phyloP scores from a whole-genome alignment of 805 yeast genomes.

The Starmerella potacharoeniae region DNA sequence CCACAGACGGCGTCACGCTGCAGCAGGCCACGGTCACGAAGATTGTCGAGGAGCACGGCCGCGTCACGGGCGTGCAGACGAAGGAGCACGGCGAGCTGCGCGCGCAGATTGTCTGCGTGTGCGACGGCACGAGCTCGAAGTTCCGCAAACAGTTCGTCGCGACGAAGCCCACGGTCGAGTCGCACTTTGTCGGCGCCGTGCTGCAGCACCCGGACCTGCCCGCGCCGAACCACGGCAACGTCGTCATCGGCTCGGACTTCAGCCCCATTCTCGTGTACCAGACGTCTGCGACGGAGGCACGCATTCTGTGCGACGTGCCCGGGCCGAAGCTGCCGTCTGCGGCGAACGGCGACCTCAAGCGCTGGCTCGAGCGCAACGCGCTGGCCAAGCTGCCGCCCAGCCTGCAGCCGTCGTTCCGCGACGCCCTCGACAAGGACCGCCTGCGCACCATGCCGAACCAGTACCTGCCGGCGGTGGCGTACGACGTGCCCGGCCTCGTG shows the following conservation, averaged over 20 bases:
- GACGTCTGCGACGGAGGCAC: slow-evolving; percentile 67
- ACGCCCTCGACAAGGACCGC: slow-evolving; percentile 48
- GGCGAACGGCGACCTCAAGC: slow-evolving; percentile 42
- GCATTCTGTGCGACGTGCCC: slow-evolving; percentile 81
- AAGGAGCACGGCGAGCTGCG: slow-evolving; percentile 31
- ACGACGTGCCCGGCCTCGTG: slow-evolving; percentile 64
- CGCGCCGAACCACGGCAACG: slow-evolving; percentile 72
- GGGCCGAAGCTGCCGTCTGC: slow-evolving; percentile 58
- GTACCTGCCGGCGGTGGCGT: slow-evolving; percentile 60
- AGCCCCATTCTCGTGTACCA: slow-evolving; percentile 86
- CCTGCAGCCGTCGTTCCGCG: slow-evolving; percentile 54
- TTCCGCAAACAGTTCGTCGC: slow-evolving; percentile 64
- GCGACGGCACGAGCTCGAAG: slow-evolving; percentile 92
- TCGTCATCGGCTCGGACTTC: slow-evolving; percentile 62
- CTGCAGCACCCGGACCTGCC: slow-evolving; percentile 69
- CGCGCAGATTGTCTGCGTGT: slow-evolving; percentile 60
- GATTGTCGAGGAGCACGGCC: slow-evolving; percentile 38
- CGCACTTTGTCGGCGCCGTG: slow-evolving; percentile 79
- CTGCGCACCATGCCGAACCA: slow-evolving; percentile 90
- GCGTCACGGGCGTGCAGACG: slow-evolving; percentile 65
- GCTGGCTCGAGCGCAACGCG: slow-evolving; percentile 50
- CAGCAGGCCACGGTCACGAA: slow-evolving; percentile 75
- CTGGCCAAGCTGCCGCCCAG: slow-evolving; percentile 56
- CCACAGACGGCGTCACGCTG: slow-evolving; percentile 63
- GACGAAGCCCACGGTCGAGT: slow-evolving; percentile 58